Evolutionary conservation across 2,329 filamentous ascomycete genomes (phyloP).

Genomic region (Fusarium brevicatenulatum): DNA sequence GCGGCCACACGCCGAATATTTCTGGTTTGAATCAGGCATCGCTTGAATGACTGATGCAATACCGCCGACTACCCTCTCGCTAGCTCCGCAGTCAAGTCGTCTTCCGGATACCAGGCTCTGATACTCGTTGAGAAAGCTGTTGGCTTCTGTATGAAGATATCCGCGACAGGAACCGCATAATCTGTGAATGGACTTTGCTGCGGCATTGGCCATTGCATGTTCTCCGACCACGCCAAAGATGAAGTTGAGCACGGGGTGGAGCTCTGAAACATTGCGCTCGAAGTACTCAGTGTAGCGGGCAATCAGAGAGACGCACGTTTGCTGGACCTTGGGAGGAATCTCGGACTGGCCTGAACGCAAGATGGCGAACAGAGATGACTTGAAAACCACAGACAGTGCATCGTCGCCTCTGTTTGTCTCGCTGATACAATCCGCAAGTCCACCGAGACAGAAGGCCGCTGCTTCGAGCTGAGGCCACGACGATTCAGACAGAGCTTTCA

Average conservation of each 20-base stretch:
- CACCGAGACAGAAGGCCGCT: slow-evolving; percentile 70
- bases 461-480: slow-evolving; percentile 71
- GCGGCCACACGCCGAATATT: slow-evolving; percentile 57
- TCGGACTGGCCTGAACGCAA: slow-evolving; percentile 59
- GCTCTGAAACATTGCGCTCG: slow-evolving; percentile 71
- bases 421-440: slow-evolving; percentile 72
- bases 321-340: slow-evolving; percentile 71
- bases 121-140: slow-evolving; percentile 78
- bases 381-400: slow-evolving; percentile 70
- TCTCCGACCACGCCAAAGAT: slow-evolving; percentile 77
- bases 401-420: slow-evolving; percentile 68
- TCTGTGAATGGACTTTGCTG: slow-evolving; percentile 78
- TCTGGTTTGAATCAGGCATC: slow-evolving; percentile 66
- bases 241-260: slow-evolving; percentile 77
- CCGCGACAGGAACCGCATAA: slow-evolving; percentile 80
- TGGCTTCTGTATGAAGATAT: slow-evolving; percentile 73
- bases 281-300: slow-evolving; percentile 83
- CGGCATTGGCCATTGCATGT: slow-evolving; percentile 69
- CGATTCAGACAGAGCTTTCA: slow-evolving; percentile 59
- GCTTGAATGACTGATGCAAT: slow-evolving; percentile 82
- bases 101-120: slow-evolving; percentile 65
- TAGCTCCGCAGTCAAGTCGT: slow-evolving; percentile 72
- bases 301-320: slow-evolving; percentile 76
- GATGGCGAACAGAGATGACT: slow-evolving; percentile 65
- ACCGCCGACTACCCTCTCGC: slow-evolving; percentile 78